Percentiles rank a stretch among this genome's conserved stretches.
Evolutionary conservation across 345 rosid species (phyloP).

Genomic region (Linum trigynum): DNA sequence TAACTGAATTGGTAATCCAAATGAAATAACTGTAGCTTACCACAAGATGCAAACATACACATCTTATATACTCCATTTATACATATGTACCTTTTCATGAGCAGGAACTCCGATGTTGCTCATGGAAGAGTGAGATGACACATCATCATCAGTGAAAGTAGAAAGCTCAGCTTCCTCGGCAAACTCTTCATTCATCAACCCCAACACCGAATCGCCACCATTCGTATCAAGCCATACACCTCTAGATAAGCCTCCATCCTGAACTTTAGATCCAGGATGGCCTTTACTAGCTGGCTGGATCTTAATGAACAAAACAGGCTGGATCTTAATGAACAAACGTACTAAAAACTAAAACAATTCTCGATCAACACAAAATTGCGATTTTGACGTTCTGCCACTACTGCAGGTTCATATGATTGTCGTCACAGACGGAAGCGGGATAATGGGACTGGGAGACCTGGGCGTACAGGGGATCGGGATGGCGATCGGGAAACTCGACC

Average conservation of each 20-base stretch:
- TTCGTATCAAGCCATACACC: slow-evolving; percentile 32
- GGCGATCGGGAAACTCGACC: slow-evolving; percentile 86
- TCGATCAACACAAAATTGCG: no score
- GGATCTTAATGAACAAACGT: no score
- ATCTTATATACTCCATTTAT: no score
- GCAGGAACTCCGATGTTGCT: slow-evolving; percentile 41
- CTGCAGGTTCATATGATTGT: slow-evolving; percentile 97
- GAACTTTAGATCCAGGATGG: slow-evolving; percentile 31
- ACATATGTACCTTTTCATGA: slow-evolving; percentile 40
- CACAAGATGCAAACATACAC: no score
- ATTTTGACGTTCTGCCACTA: background rate
- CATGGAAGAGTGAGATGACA: slow-evolving; percentile 68
- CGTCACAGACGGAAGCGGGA: slow-evolving; percentile 98
- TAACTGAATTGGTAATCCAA: no score
- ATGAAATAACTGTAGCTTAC: no score
- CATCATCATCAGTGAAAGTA: slow-evolving; percentile 67
- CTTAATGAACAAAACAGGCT: slow-evolving; percentile 51
- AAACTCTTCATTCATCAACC: slow-evolving; percentile 66
- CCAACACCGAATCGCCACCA: slow-evolving; percentile 59
- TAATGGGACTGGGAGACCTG: slow-evolving; percentile 94
- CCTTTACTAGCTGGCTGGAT: slow-evolving; percentile 46
- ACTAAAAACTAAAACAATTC: no score
- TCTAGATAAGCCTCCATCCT: slow-evolving; percentile 27
- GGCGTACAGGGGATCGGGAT: slow-evolving; percentile 97
- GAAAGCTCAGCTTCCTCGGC: slow-evolving; percentile 70